Conservation (phyloP, 179 eudicot species). For the Heliamphora ciliata region DNA sequence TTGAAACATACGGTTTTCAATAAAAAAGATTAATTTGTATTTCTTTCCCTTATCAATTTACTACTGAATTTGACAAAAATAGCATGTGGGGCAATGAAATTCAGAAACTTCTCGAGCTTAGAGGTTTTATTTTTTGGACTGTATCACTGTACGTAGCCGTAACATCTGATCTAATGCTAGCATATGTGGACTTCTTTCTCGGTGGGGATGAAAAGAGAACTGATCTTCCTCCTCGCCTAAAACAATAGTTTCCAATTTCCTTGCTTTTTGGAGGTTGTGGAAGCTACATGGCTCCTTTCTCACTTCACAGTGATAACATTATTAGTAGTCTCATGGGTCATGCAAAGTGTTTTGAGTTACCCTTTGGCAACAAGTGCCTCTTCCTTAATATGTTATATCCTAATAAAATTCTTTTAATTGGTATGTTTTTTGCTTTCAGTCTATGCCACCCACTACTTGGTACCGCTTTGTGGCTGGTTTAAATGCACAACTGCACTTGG, state of each 20-base stretch:
- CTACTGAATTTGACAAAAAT: not conserved
- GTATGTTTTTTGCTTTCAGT: slow-evolving; percentile 32
- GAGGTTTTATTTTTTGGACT: not conserved
- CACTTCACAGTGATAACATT: slow-evolving; percentile 83
- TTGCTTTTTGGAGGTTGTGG: slow-evolving; percentile 96
- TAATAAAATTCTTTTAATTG: not conserved
- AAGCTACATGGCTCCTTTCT: slow-evolving; percentile 91
- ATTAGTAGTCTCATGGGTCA: slow-evolving; percentile 93
- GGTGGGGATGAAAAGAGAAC: slow-evolving; percentile 97
- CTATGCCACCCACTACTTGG: slow-evolving; percentile 96
- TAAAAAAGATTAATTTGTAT: not conserved
- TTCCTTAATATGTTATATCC: not conserved
- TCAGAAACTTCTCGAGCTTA: slow-evolving; percentile 7
- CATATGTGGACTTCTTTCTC: slow-evolving; percentile 82
- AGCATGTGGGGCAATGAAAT: not conserved
- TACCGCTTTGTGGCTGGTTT: slow-evolving; percentile 93
- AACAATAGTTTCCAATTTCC: slow-evolving; percentile 83
- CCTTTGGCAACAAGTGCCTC: not conserved
- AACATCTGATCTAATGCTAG: slow-evolving; percentile 92
- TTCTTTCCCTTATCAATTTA: not conserved
- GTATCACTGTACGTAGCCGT: slow-evolving; percentile 65
- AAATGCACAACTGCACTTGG: slow-evolving; percentile 88
- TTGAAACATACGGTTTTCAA: not conserved
- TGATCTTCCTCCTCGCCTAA: slow-evolving; percentile 85
- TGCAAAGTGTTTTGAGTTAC: not conserved